Percentiles rank a stretch among this genome's conserved stretches.
Evolutionary conservation across 2,329 filamentous ascomycete species (phyloP).

Genomic region (Pseudogymnoascus sp.): DNA sequence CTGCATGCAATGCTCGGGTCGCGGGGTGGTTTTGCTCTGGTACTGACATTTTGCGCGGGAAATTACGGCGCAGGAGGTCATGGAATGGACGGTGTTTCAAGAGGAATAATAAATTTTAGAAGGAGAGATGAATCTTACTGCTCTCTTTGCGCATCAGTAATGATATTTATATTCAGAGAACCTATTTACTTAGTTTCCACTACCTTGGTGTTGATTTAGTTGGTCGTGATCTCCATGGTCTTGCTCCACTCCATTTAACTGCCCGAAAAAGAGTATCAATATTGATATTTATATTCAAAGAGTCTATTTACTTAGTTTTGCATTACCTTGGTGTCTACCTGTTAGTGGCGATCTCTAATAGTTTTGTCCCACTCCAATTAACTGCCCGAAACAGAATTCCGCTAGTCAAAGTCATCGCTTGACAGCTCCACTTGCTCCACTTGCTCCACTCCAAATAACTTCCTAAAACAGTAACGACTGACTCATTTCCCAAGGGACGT

Average conservation of each 20-base stretch:
- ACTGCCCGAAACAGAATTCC: background rate
- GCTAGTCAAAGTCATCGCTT: background rate
- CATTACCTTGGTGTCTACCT: background rate
- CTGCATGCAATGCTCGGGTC: constrained; percentile 54
- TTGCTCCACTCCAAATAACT: background rate
- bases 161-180: too few species aligned
- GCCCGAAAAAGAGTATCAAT: background rate
- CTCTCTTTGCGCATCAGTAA: background rate
- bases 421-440: background rate
- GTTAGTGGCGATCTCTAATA: background rate
- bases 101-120: background rate
- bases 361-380: background rate
- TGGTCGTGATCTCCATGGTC: background rate
- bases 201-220: background rate
- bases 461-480: background rate
- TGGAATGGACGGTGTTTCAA: background rate
- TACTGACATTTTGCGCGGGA: background rate
- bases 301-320: background rate
- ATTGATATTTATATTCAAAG: too few species aligned
- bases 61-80: background rate
- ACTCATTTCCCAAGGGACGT: background rate
- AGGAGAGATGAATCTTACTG: background rate
- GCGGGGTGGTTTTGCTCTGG: background rate
- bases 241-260: background rate
- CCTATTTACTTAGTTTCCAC: background rate